These are phyloP conservation scores for Termitomyces sp. DNA, from an alignment of 768 basidiomycete genomes.

Conservation along the genomic window DNA sequence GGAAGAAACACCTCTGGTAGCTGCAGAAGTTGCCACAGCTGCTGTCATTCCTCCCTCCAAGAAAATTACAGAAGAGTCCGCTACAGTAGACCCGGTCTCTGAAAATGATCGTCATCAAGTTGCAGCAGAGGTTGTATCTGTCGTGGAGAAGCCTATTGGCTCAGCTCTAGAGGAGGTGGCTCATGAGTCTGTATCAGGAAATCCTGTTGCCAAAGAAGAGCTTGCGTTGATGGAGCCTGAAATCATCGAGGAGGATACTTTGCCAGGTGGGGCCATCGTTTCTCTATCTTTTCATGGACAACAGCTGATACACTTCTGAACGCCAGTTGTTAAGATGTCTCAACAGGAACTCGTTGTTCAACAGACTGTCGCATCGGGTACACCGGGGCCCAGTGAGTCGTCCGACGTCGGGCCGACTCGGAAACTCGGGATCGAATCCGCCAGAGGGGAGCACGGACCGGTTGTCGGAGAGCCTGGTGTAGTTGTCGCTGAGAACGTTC, in stretches of 20 bases:
- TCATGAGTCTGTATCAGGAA: background rate
- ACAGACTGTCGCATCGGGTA: background rate
- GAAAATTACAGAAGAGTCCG: background rate
- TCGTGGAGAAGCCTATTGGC: background rate
- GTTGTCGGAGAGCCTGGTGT: background rate
- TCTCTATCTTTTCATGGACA: background rate
- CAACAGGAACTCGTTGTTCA: background rate
- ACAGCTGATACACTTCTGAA: background rate
- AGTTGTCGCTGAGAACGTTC: background rate
- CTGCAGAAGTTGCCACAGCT: background rate
- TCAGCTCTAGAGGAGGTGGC: background rate
- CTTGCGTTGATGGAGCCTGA: background rate
- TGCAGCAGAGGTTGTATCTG: background rate
- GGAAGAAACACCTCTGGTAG: background rate
- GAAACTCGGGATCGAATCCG: constrained; percentile 1
- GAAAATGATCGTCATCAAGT: background rate
- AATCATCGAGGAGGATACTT: background rate
- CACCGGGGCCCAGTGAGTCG: background rate
- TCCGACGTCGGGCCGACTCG: background rate
- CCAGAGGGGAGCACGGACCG: constrained; percentile 5
- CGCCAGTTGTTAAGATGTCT: background rate
- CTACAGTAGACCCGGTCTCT: background rate
- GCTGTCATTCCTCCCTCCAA: background rate
- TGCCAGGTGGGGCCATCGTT: background rate
- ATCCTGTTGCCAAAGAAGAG: background rate